Evolutionary conservation across 2,329 filamentous ascomycete genomes (phyloP), one percentile per base, ranked within the genome.

Genomic region (Fusarium secorum): DNA sequence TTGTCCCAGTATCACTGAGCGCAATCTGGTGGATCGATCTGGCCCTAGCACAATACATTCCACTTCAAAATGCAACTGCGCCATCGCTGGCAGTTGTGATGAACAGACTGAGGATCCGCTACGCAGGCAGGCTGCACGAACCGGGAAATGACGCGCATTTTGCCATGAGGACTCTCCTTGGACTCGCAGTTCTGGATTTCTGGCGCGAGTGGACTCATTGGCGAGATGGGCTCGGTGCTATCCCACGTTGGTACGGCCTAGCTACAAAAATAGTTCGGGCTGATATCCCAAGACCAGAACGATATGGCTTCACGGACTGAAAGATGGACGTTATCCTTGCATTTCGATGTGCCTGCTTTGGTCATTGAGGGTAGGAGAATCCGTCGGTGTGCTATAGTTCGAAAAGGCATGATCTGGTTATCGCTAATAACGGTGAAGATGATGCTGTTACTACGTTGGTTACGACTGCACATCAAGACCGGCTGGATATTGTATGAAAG

Each of bases 181-280:
- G 56, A 80, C 14, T 62, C 83, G 75, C 79, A 85, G 11, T 79
- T 66, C 39, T 83, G 83, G 53, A 80, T 86, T 44, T 56, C 11
- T 33, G 20, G 35, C 49, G 32, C 13, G 42, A 68, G 30, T 33
- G 45, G n/a, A 24, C 51, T 5, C 7, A 44, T 35, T 33, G 35
- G 15, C 28, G 22, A 30, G 11, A 26, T 33, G 17, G 22, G 6
- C n/a, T 18, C 18, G 4, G 28, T 3, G 20, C 18, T n/a, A 24
- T 66, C 13, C 67, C 55, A 14, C 5, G 24, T 8, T 72, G 68
- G 68, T 44, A 56, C 18, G 11, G 26, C 7, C 26, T 57, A n/a
- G 65, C 70, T 33, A 42, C n/a, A n/a, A 56, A 35, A 15, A 55
- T 69, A 26, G 68, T 60, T n/a, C 44, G 22, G n/a, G 44, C 33